phyloP scores from a whole-genome alignment of 2,329 filamentous ascomycete genomes.

The Monilinia fructigena region DNA sequence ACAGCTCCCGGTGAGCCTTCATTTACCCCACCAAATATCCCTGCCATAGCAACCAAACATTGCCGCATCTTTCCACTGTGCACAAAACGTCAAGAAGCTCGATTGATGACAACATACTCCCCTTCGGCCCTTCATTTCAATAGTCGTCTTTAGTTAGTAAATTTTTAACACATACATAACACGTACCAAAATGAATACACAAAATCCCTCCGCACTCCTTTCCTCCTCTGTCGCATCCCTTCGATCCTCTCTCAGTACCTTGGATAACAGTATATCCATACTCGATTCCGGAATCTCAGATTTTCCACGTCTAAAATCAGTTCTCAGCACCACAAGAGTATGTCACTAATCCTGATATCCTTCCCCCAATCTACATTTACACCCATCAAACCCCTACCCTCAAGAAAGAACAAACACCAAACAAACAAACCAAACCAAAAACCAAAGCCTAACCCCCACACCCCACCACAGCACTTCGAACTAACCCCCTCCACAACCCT shows the following conservation, averaged over 20 bases:
- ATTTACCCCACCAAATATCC: neutral
- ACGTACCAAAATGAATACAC: constrained; percentile 1
- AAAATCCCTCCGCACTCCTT: constrained; percentile 24
- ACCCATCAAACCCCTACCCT: neutral
- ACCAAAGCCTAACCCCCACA: neutral
- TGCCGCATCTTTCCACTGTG: neutral
- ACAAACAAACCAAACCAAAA: neutral
- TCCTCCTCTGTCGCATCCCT: constrained; percentile 38
- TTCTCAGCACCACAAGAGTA: constrained; percentile 42
- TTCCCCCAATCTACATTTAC: neutral
- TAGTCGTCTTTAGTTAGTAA: no score
- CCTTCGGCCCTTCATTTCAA: neutral
- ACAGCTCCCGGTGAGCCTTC: constrained; percentile 3
- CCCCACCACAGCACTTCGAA: constrained; percentile 63
- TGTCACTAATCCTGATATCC: constrained; percentile 19
- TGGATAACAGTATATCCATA: constrained; percentile 42
- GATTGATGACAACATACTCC: neutral
- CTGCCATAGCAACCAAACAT: constrained; percentile 7
- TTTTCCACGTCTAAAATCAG: constrained; percentile 41
- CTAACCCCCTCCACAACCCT: constrained; percentile 66
- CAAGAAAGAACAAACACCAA: neutral
- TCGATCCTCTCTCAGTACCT: constrained; percentile 41
- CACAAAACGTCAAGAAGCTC: neutral
- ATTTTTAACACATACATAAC: neutral
- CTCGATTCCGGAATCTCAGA: constrained; percentile 41